Conservation (phyloP, 345 rosid genomes). For the Atalantia buxifolia region DNA sequence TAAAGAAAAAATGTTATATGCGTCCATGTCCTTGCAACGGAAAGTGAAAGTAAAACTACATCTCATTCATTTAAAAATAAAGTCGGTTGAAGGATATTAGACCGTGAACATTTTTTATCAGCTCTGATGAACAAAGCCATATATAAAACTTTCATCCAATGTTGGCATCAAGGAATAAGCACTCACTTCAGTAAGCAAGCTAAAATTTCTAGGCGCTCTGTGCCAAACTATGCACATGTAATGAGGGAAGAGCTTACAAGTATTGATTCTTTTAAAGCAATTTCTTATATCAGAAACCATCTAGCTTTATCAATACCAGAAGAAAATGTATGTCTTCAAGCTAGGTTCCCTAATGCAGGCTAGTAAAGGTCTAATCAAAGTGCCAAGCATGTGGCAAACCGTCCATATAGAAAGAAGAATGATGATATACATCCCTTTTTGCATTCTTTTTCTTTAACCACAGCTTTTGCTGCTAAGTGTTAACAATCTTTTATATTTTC, state of each 20-base stretch:
- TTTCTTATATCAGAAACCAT: neutral
- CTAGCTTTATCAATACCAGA: neutral
- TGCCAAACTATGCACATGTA: neutral
- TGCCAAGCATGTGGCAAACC: conserved; percentile 8
- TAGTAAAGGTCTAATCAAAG: neutral
- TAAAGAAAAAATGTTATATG: conserved; percentile 1
- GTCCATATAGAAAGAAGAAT: conserved; percentile 6
- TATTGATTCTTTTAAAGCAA: neutral
- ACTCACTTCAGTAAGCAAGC: neutral
- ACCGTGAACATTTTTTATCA: too few relatives aligned
- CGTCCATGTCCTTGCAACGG: neutral
- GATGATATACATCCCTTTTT: neutral
- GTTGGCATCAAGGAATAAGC: neutral
- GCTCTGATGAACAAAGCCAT: too few relatives aligned
- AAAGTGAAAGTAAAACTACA: neutral
- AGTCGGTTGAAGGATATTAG: neutral
- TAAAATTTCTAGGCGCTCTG: neutral
- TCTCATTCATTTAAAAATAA: neutral
- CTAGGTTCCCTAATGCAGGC: conserved; percentile 3
- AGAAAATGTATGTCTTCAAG: neutral
- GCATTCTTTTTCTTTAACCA: conserved; percentile 12
- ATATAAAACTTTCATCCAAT: too few relatives aligned
- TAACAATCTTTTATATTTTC: conserved; percentile 4
- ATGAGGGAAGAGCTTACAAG: neutral
- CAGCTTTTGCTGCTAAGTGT: conserved; percentile 4